Conservation (phyloP, 1,284 basidiomycete genomes). For the Coniophora puteana region DNA sequence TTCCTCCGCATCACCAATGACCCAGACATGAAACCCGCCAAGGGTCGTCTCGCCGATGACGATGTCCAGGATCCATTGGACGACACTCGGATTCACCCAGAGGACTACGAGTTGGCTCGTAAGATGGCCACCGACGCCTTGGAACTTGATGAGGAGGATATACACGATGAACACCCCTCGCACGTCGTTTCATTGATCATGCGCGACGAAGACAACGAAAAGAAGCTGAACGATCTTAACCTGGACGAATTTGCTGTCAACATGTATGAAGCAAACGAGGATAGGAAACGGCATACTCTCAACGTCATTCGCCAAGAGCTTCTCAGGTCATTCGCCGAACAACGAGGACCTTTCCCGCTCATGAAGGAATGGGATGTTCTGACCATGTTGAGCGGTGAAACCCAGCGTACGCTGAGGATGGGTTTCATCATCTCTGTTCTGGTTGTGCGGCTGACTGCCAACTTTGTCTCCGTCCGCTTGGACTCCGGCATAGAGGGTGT, state of each 20-base stretch:
- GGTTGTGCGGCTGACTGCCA: slow-evolving; percentile 52
- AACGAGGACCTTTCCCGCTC: slow-evolving; percentile 64
- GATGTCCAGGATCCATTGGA: slow-evolving; percentile 88
- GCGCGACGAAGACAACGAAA: slow-evolving; percentile 75
- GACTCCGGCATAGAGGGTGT: slow-evolving; percentile 92
- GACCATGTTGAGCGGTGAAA: slow-evolving; percentile 96
- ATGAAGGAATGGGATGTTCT: slow-evolving; percentile 82
- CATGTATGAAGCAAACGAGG: slow-evolving; percentile 79
- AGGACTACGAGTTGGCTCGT: slow-evolving; percentile 96
- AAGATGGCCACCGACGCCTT: slow-evolving; percentile 99
- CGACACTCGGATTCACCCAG: slow-evolving; percentile 94
- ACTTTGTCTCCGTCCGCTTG: slow-evolving; percentile 64
- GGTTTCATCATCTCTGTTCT: slow-evolving; percentile 86
- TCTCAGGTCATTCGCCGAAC: slow-evolving; percentile 82
- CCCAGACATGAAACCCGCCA: slow-evolving; percentile 51
- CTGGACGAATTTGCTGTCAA: slow-evolving; percentile 96
- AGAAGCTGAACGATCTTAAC: slow-evolving; percentile 88
- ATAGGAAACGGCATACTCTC: slow-evolving; percentile 85
- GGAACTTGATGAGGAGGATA: slow-evolving; percentile 93
- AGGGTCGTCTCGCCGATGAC: slow-evolving; percentile 70
- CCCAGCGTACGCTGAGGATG: slow-evolving; percentile 69
- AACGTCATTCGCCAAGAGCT: slow-evolving; percentile 90
- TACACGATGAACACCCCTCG: slow-evolving; percentile 87
- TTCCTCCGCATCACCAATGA: slow-evolving; percentile 88
- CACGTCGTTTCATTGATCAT: slow-evolving; percentile 84